These are phyloP conservation scores for Talaromyces sp. DNA, from an alignment of 2,329 filamentous ascomycete genomes.

Conservation along the genomic window DNA sequence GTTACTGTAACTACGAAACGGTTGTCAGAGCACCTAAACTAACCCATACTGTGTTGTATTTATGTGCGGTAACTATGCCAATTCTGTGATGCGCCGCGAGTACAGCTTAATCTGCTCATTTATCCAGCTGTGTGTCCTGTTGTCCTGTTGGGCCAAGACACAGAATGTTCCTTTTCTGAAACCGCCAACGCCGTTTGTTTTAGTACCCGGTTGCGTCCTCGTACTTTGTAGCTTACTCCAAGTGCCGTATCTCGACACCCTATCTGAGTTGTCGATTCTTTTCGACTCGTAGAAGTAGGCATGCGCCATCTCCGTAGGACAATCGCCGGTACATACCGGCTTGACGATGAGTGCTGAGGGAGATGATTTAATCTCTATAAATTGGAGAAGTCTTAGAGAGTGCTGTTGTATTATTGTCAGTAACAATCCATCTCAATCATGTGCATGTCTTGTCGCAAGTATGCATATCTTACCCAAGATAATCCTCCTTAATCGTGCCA, in stretches of 20 bases:
- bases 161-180: background rate
- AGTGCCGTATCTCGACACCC: background rate
- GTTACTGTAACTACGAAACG: background rate
- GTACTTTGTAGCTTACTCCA: background rate
- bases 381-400: background rate
- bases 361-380: background rate
- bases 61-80: constrained; percentile 5
- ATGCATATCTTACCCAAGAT: constrained; percentile 41
- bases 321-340: background rate
- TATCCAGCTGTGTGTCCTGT: background rate
- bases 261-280: background rate
- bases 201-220: background rate
- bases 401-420: constrained; percentile 1
- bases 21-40: background rate
- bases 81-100: background rate
- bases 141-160: background rate
- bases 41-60: background rate
- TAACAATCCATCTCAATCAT: background rate
- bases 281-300: background rate
- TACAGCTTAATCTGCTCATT: background rate
- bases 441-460: background rate
- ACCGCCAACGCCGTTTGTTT: background rate
- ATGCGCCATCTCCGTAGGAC: background rate
- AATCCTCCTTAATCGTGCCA: constrained; percentile 85
- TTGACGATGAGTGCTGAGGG: background rate